Evolutionary conservation across 1,284 basidiomycete genomes (phyloP), one percentile per base, ranked within the genome.

Genomic region (Pseudozyma thailandica): DNA sequence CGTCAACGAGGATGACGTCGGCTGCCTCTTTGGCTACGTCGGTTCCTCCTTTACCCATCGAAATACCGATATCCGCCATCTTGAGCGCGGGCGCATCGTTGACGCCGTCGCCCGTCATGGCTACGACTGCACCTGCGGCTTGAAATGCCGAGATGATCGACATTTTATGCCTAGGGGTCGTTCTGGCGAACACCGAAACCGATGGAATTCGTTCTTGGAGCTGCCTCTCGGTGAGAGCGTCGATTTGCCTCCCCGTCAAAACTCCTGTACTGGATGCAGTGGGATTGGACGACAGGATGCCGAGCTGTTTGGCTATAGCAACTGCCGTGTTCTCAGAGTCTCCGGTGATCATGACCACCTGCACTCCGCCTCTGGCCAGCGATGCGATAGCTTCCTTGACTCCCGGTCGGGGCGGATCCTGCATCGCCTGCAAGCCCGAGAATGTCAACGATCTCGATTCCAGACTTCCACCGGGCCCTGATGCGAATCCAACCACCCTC

Each of bases 1-100:
- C 95, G 81, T 98, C 94, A 35, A 97, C 94, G 16, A 98, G 88
- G 74, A 98, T 97, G 71, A 96, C 90, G 84, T 98, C 93, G 4
- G 94, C 94, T 2, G 95, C 94, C 85, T 98, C 94, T 84, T 98
- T 98, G 25, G 95, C 94, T 7, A 98, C 95, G 80, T 98, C 95
- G 4, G 95, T 98, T 4, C 94, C 95, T 60, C 91, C 91, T 84
- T 91, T 92, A 57, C 95, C 95, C 94, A 98, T 98, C 37, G 92
- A 92, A 48, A 98, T 90, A 21, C 95, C 95, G 74, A 98, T 98
- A 81, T 98, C 94, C 4, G 95, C 94, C 91, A 94, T 93, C 84
- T 95, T 96, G 66, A 98, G 86, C 18, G 94, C 94, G 6, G 94
- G 94, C 0, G 95, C 93, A 78, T 98, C 95, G 82, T 98, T 98